Evolutionary conservation across 176 grass and related monocot species (phyloP).

Genomic region (Rhynchospora tenuis): DNA sequence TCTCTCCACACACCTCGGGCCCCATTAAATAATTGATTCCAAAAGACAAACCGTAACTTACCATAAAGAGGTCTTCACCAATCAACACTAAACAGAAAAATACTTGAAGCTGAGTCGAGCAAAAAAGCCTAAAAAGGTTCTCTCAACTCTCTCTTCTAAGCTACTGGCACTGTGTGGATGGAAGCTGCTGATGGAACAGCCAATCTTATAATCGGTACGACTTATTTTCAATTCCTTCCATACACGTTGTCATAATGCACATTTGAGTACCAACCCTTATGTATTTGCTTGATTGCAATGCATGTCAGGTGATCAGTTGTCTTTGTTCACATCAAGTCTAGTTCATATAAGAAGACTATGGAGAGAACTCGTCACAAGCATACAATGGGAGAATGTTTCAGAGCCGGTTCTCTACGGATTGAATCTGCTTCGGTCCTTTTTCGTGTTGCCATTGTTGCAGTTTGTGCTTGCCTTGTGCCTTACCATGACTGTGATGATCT

Average conservation of each 20-base stretch:
- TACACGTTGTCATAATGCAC: not conserved
- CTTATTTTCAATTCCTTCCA: not conserved
- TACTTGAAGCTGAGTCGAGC: not conserved
- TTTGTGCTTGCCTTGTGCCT: slow-evolving; percentile 39
- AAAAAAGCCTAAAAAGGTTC: not conserved
- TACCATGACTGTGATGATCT: slow-evolving; percentile 57
- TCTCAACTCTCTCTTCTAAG: not conserved
- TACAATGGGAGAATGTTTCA: slow-evolving; percentile 29
- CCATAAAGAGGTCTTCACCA: slow-evolving; percentile 7
- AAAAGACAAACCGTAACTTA: not conserved
- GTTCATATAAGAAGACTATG: slow-evolving; percentile 27
- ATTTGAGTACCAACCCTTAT: not conserved
- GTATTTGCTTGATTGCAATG: not conserved
- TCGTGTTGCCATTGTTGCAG: slow-evolving; percentile 43
- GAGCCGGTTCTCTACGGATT: slow-evolving; percentile 21
- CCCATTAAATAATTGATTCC: slow-evolving; percentile 7
- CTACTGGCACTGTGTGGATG: slow-evolving; percentile 13
- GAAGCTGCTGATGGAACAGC: slow-evolving; percentile 13
- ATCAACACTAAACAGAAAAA: not conserved
- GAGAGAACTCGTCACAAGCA: slow-evolving; percentile 19
- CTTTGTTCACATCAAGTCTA: not conserved
- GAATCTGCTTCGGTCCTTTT: slow-evolving; percentile 9
- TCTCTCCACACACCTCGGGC: not conserved
- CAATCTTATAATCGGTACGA: not conserved
- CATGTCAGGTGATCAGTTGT: not conserved